phyloP scores from a whole-genome alignment of 331 rosid species.

The Cydonia oblonga region DNA sequence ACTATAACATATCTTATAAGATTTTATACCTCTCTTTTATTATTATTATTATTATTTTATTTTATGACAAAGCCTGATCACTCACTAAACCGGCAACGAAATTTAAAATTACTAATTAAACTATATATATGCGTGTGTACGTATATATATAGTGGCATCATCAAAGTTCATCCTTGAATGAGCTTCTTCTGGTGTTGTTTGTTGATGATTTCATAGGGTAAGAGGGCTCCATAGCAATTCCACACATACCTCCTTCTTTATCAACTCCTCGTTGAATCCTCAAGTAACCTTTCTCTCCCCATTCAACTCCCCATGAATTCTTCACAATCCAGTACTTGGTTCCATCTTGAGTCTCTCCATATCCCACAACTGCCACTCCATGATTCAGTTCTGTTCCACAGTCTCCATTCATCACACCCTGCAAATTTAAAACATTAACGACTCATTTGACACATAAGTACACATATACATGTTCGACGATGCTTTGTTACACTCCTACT shows the following conservation, averaged over 20 bases:
- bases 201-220: constrained; percentile 56
- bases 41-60: accelerated
- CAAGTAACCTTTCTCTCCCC: constrained; percentile 81
- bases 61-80: neutral
- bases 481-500: neutral
- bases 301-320: constrained; percentile 65
- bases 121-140: neutral
- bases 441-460: neutral
- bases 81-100: neutral
- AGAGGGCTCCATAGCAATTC: constrained; percentile 66
- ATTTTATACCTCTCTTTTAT: neutral
- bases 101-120: no score
- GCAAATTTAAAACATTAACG: neutral
- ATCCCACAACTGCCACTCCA: constrained; percentile 71
- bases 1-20: neutral
- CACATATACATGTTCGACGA: no score
- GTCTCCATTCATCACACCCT: constrained; percentile 60
- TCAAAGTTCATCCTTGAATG: constrained; percentile 44
- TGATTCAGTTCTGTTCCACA: constrained; percentile 68
- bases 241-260: constrained; percentile 42
- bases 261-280: constrained; percentile 42
- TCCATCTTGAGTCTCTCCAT: constrained; percentile 55
- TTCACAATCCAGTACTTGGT: constrained; percentile 65
- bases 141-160: neutral
- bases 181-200: constrained; percentile 19